Evolutionary conservation across 371 early-diverging fungal species (phyloP).

Genomic region (Rhizopus microsporus): DNA sequence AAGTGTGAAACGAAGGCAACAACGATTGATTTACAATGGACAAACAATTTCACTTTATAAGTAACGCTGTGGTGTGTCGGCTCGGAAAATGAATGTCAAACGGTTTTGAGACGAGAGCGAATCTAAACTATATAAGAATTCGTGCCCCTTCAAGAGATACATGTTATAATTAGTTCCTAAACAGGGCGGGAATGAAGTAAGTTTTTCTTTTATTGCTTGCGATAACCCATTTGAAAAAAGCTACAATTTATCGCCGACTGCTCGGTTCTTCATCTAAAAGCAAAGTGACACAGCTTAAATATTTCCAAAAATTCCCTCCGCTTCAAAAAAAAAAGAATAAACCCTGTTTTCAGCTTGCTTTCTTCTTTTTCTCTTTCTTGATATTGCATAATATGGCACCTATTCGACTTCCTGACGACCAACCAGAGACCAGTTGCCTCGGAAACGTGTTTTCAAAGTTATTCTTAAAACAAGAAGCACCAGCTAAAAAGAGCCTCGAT

Average conservation of each 20-base stretch:
- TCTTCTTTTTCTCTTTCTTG: constrained; percentile 6
- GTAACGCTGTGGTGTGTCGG: too few relatives aligned
- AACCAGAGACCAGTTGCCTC: constrained; percentile 15
- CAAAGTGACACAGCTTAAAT: background rate
- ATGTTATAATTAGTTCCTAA: too few relatives aligned
- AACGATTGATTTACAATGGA: too few relatives aligned
- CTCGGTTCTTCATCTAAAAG: background rate
- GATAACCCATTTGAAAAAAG: background rate
- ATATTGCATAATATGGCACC: constrained; percentile 12
- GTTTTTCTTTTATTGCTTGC: background rate
- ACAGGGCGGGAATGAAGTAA: too few relatives aligned
- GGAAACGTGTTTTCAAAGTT: constrained; percentile 6
- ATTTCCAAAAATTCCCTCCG: background rate
- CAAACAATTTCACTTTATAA: too few relatives aligned
- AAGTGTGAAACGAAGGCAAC: constrained; percentile 6
- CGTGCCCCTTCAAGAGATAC: too few relatives aligned
- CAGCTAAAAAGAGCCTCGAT: background rate
- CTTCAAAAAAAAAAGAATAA: constrained; percentile 1
- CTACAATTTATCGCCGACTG: constrained; percentile 1
- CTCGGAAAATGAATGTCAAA: too few relatives aligned
- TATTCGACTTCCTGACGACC: constrained; percentile 21
- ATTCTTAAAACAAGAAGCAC: background rate
- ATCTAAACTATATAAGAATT: too few relatives aligned
- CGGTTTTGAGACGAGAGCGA: too few relatives aligned
- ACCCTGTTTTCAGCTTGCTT: constrained; percentile 11